A percentile compares a stretch with the other conserved stretches of the same genome.
Evolutionary conservation across 2,329 filamentous ascomycete species (phyloP).

Genomic region (Fusarium sp.): DNA sequence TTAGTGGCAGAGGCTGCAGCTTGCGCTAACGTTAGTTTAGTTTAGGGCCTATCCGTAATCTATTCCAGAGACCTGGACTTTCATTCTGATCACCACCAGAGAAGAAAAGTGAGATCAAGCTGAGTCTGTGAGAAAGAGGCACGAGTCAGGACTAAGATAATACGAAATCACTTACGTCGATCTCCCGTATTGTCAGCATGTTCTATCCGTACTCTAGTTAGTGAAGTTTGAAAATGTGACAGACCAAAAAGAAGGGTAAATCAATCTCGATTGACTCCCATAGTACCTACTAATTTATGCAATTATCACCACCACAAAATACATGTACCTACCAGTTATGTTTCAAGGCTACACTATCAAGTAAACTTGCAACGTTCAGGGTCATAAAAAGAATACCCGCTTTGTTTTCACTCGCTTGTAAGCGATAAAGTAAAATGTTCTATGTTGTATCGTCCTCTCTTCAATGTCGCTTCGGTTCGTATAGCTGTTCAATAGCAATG

Average conservation of each 20-base stretch:
- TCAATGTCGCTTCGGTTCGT: slow-evolving; percentile 25
- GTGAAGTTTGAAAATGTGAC: not conserved
- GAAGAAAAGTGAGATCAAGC: not conserved
- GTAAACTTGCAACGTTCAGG: not conserved
- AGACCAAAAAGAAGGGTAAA: not conserved
- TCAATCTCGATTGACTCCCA: not conserved
- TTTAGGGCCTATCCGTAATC: not conserved
- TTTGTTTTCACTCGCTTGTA: slow-evolving; percentile 6
- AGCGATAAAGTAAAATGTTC: slow-evolving; percentile 10
- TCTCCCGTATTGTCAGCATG: slow-evolving; percentile 42
- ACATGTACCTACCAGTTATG: not conserved
- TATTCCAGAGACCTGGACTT: not conserved
- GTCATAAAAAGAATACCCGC: not conserved
- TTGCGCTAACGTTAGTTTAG: not conserved
- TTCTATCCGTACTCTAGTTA: slow-evolving; percentile 2
- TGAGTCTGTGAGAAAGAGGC: slow-evolving; percentile 6
- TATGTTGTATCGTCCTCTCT: slow-evolving; percentile 21
- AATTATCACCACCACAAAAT: not conserved
- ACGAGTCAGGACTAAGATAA: slow-evolving; percentile 36
- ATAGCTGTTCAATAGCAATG: slow-evolving; percentile 6
- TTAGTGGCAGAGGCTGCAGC: not conserved
- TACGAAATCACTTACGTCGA: slow-evolving; percentile 41
- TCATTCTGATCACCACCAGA: not conserved
- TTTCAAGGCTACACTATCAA: not conserved
- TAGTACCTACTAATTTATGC: not conserved